Conservation (phyloP, 768 basidiomycete species). For the Fibroporia radiculosa region DNA sequence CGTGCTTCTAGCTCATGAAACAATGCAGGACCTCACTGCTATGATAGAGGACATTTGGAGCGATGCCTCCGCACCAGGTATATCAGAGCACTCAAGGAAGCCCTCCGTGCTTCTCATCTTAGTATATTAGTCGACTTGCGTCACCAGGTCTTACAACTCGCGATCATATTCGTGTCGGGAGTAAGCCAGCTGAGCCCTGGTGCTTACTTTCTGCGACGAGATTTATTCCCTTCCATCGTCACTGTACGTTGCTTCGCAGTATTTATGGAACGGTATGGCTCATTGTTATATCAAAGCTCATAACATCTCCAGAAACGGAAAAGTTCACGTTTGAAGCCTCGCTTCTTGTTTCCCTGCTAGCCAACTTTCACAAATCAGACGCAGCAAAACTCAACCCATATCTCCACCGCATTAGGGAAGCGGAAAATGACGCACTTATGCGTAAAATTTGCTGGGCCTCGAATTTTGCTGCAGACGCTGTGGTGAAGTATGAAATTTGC, state of each 20-base stretch:
- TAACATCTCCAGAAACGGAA: constrained; percentile 47
- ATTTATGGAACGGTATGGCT: neutral
- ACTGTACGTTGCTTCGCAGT: constrained; percentile 34
- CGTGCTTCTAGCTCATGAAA: neutral
- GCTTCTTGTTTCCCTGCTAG: constrained; percentile 52
- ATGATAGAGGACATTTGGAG: constrained; percentile 40
- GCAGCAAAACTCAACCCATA: constrained; percentile 65
- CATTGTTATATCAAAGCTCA: constrained; percentile 31
- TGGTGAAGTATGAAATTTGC: constrained; percentile 36
- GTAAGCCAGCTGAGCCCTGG: constrained; percentile 60
- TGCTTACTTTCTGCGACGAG: constrained; percentile 58
- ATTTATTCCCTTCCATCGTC: constrained; percentile 50
- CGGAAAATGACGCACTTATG: constrained; percentile 43
- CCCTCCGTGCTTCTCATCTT: neutral
- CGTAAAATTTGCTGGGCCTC: constrained; percentile 49
- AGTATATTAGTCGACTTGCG: constrained; percentile 33
- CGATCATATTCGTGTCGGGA: constrained; percentile 50
- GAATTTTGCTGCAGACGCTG: constrained; percentile 41
- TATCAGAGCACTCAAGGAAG: constrained; percentile 7
- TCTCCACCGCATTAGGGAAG: constrained; percentile 42
- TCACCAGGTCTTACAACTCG: constrained; percentile 49
- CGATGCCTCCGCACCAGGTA: constrained; percentile 39
- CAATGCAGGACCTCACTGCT: constrained; percentile 39
- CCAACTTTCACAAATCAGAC: constrained; percentile 68
- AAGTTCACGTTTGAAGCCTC: constrained; percentile 52